These are phyloP conservation scores for Yarrowia deformans DNA, from an alignment of 805 yeast species.

Conservation along the genomic window DNA sequence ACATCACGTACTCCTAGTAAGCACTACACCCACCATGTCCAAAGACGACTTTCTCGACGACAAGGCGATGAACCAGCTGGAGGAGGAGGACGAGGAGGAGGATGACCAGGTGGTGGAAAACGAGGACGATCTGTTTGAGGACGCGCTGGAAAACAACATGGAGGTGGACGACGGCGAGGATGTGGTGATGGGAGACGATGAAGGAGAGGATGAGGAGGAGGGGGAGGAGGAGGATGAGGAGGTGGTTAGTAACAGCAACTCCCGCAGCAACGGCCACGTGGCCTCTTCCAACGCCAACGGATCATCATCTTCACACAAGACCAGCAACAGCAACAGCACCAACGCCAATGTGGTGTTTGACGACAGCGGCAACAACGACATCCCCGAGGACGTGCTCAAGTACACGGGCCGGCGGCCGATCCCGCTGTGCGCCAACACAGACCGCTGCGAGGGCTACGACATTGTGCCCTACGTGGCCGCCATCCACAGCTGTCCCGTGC, in stretches of 20 bases:
- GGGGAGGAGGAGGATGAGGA: constrained; percentile 48
- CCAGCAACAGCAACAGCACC: no score
- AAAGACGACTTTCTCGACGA: constrained; percentile 37
- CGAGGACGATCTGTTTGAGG: constrained; percentile 49
- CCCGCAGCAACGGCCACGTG: constrained; percentile 20
- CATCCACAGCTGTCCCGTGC: constrained; percentile 79
- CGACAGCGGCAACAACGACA: constrained; percentile 43
- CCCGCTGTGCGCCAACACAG: constrained; percentile 39
- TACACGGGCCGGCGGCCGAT: constrained; percentile 40
- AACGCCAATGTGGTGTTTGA: constrained; percentile 38
- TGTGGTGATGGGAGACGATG: constrained; percentile 47
- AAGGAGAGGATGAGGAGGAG: constrained; percentile 46
- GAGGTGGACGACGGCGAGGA: constrained; percentile 46
- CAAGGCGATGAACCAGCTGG: constrained; percentile 36
- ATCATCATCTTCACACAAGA: constrained; percentile 39
- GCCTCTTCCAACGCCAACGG: constrained; percentile 27
- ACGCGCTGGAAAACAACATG: constrained; percentile 48
- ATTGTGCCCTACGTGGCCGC: constrained; percentile 87
- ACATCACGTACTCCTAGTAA: no score
- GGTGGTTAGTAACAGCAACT: constrained; percentile 45
- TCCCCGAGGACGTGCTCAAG: constrained; percentile 40
- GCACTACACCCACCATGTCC: constrained; percentile 8
- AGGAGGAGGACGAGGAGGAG: constrained; percentile 41
- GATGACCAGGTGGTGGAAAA: constrained; percentile 47
- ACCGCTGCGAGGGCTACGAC: constrained; percentile 64